Percentiles rank a stretch among this genome's conserved stretches.
phyloP scores from a whole-genome alignment of 208 protist genomes.

The Crithidia brevicula region DNA sequence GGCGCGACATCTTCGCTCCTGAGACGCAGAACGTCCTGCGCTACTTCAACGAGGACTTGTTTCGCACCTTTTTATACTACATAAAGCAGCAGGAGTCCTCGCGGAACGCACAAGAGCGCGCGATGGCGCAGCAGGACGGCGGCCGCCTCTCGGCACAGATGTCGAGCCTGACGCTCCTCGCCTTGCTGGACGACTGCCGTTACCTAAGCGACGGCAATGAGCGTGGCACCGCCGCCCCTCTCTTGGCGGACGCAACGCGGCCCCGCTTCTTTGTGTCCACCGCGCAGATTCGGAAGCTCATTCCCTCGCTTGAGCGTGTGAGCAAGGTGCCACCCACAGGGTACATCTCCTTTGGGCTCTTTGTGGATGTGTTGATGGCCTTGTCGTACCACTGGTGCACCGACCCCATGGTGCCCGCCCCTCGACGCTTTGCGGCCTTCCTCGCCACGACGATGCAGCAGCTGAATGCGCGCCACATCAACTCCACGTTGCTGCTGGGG shows the following conservation, averaged over 20 bases:
- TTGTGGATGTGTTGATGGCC: conserved; percentile 63
- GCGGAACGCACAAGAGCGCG: conserved; percentile 36
- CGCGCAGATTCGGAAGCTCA: conserved; percentile 39
- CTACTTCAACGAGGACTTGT: conserved; percentile 76
- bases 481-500: conserved; percentile 69
- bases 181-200: conserved; percentile 74
- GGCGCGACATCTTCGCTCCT: conserved; percentile 35
- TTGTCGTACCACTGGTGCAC: conserved; percentile 80
- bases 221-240: neutral
- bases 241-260: conserved; percentile 8
- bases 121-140: conserved; percentile 54
- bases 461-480: conserved; percentile 51
- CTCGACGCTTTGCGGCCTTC: conserved; percentile 80
- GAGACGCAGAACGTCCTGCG: conserved; percentile 63
- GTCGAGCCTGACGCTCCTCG: conserved; percentile 44
- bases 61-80: conserved; percentile 86
- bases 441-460: conserved; percentile 58
- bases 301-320: conserved; percentile 29
- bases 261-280: conserved; percentile 49
- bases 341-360: conserved; percentile 76
- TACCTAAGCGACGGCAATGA: conserved; percentile 48
- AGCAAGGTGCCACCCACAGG: conserved; percentile 25
- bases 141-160: conserved; percentile 73
- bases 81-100: conserved; percentile 66
- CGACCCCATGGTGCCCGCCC: conserved; percentile 62